Evolutionary conservation across 2,329 filamentous ascomycete species (phyloP).

Genomic region (Ascochyta pisi): DNA sequence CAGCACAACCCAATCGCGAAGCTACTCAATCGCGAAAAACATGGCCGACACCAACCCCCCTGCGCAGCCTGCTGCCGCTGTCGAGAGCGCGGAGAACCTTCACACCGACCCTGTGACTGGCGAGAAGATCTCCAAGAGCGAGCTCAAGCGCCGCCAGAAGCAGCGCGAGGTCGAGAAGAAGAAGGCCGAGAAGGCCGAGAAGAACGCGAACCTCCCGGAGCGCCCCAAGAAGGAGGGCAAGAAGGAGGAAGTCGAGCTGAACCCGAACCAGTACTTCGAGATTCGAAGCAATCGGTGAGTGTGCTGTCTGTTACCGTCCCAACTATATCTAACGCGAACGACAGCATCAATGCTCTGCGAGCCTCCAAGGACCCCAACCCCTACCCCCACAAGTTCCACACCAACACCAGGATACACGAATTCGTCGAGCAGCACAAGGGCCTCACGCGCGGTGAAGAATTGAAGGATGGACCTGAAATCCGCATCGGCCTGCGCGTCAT

Average conservation of each 20-base stretch:
- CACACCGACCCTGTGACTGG: constrained; percentile 92
- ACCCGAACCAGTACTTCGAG: constrained; percentile 92
- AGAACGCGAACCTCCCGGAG: constrained; percentile 58
- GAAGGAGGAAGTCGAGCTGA: constrained; percentile 71
- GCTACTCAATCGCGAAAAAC: constrained; percentile 29
- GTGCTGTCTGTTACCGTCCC: no score
- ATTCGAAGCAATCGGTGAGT: constrained; percentile 63
- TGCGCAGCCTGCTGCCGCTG: constrained; percentile 32
- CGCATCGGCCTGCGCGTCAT: constrained; percentile 86
- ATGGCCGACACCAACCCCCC: constrained; percentile 44
- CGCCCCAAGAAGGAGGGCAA: constrained; percentile 64
- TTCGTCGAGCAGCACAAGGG: constrained; percentile 79
- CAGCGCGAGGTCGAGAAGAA: constrained; percentile 86
- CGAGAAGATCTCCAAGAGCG: constrained; percentile 69
- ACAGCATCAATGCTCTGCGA: constrained; percentile 77
- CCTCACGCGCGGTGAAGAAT: constrained; percentile 86
- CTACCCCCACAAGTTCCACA: constrained; percentile 90
- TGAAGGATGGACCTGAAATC: constrained; percentile 73
- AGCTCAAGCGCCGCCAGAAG: constrained; percentile 94
- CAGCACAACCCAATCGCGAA: constrained; percentile 12
- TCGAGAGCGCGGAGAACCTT: constrained; percentile 63
- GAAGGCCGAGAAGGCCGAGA: constrained; percentile 83
- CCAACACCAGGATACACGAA: constrained; percentile 80
- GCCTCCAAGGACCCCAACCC: constrained; percentile 77
- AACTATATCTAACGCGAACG: constrained; percentile 35